Percentiles rank a stretch among this genome's conserved stretches.
Conservation (phyloP, 1,284 basidiomycete species). For the Ustilago esculenta region DNA sequence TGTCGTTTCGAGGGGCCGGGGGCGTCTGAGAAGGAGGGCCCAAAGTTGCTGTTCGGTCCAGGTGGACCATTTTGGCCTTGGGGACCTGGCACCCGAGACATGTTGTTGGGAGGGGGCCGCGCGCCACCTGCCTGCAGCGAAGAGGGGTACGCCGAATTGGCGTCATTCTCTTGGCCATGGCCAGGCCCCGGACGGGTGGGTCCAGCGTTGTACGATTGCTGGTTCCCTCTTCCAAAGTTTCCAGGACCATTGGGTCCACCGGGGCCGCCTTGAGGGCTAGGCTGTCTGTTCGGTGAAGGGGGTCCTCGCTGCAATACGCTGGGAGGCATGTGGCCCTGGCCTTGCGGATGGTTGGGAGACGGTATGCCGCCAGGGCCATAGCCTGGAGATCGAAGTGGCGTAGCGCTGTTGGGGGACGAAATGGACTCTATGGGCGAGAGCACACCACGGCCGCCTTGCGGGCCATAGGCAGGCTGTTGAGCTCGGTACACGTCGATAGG, state of each 20-base stretch:
- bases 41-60: conserved; percentile 16
- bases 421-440: conserved; percentile 19
- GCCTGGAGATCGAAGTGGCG: conserved; percentile 38
- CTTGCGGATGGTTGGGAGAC: conserved; percentile 10
- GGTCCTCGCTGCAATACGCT: conserved; percentile 43
- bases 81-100: conserved; percentile 14
- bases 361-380: conserved; percentile 24
- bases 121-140: conserved; percentile 23
- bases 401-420: conserved; percentile 31
- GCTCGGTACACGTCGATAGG: conserved; percentile 39
- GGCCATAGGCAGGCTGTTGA: conserved; percentile 17
- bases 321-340: conserved; percentile 16
- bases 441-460: conserved; percentile 2
- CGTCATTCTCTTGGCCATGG: too few species aligned
- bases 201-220: conserved; percentile 5
- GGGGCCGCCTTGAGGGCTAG: conserved; percentile 12
- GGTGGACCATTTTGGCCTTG: conserved; percentile 12
- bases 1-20: conserved; percentile 41
- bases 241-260: conserved; percentile 4
- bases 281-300: conserved; percentile 24
- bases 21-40: conserved; percentile 47
- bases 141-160: conserved; percentile 15
- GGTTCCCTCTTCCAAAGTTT: neutral
- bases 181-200: conserved; percentile 9
- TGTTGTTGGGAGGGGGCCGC: conserved; percentile 17